Base-by-base conservation (phyloP, 306 rosid genomes). In the Glycine tomentella region DNA sequence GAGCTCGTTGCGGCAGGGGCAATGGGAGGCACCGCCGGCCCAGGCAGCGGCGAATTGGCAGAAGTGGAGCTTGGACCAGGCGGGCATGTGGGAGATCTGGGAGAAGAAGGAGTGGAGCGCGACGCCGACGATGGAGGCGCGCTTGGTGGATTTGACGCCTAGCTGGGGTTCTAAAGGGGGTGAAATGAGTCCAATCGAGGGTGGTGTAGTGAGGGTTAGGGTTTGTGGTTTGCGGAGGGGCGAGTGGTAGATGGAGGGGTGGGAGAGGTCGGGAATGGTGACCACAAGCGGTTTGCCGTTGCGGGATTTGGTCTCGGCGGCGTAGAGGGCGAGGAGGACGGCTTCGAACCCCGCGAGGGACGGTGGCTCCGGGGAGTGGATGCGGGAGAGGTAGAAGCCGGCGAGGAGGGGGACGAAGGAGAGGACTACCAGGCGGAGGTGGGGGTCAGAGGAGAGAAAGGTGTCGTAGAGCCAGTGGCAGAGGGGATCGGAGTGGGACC, bases 391-490 rank as follows among this genome's bases (percentile, higher is more conserved):
- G 88, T 95, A 95, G 63, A 90, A 85, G 3, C 92, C 93, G 25
- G 94, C 77, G 80, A 95, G 88, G 49, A 95, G 93, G 9, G 99
- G 99, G 58, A 95, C 82, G 82, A 88, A 95, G n/a, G 99, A 92
- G 82, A 87, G 89, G 53, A 95, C 97, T 45, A 91, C 93, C 20
- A 95, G 97, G 9, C 96, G 93, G 76, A 95, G 96, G 59, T 92
- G 96, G 3, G 98, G 92, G 68, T 95, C 99, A 57, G 92, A 74
- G 63, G 97, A 86, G 80, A 93, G 98, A 83, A 87, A 95, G 68
- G 97, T 95, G 69, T 95, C 99, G 82, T 95, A 95, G 61, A 95
- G 97, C 99, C 99, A 95, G 33, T 95, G 96, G 72, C 99, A 95
- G 76, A 93, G 97, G 10, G 98, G 94, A 83, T 91, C 98, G 44